A percentile compares a stretch with the other conserved stretches of the same genome.
These are phyloP conservation scores for Kodamaea lidongshanica DNA, from an alignment of 805 yeast species.

Conservation along the genomic window DNA sequence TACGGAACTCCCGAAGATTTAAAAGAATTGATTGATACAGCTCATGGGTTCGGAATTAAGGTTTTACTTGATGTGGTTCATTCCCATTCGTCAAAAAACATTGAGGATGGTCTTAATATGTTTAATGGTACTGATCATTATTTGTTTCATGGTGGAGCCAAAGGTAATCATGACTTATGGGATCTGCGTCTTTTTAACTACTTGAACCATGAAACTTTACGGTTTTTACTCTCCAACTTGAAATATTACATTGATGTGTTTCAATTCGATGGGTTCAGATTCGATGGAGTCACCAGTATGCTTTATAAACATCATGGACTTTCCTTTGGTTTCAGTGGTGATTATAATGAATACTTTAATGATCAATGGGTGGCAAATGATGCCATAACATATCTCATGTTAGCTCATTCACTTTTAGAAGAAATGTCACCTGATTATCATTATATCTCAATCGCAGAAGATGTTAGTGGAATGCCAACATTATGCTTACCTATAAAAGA, in stretches of 20 bases:
- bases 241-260: constrained; percentile 78
- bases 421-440: constrained; percentile 40
- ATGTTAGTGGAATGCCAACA: constrained; percentile 96
- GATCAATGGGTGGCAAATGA: constrained; percentile 77
- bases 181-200: constrained; percentile 93
- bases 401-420: constrained; percentile 76
- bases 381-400: constrained; percentile 78
- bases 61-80: constrained; percentile 91
- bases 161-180: constrained; percentile 90
- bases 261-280: constrained; percentile 90
- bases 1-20: constrained; percentile 94
- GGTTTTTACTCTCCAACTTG: constrained; percentile 79
- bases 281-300: constrained; percentile 96
- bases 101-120: constrained; percentile 84
- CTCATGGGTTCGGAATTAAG: constrained; percentile 80
- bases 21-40: constrained; percentile 83
- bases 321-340: constrained; percentile 86
- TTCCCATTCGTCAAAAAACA: constrained; percentile 93
- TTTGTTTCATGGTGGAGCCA: constrained; percentile 86
- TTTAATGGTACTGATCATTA: constrained; percentile 96
- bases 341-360: constrained; percentile 84
- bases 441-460: constrained; percentile 86
- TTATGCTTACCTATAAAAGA: constrained; percentile 63
- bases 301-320: constrained; percentile 88
- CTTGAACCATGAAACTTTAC: constrained; percentile 82